Evolutionary conservation across 2,329 filamentous ascomycete species (phyloP), one percentile per base, ranked within the genome.

Genomic region (Aulographum hederae): DNA sequence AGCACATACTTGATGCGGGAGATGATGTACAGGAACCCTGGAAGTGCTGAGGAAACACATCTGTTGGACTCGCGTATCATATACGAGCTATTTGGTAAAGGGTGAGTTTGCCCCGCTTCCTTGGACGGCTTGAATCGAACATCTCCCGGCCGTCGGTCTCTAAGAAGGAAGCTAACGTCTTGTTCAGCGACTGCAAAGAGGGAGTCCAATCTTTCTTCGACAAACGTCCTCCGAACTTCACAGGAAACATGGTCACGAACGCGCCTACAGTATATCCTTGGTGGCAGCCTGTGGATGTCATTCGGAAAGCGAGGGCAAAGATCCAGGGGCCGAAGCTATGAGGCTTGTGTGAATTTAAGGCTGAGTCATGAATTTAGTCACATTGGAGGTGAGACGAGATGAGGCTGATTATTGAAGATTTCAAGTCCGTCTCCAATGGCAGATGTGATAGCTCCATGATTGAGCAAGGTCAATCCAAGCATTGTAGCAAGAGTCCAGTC

Each of bases 131-230:
- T n/a, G n/a, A n/a, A n/a, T n/a, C n/a, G n/a, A n/a, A n/a, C 15
- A 28, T 18, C 26, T 19, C 5, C 17, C 12, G n/a, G n/a, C 4
- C 11, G 12, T 26, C 17, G 16, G n/a, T n/a, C n/a, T n/a, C n/a
- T n/a, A n/a, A n/a, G n/a, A n/a, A n/a, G n/a, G n/a, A n/a, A n/a
- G 30, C 38, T 43, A 23, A 37, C 17, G 14, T 5, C 6, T 32
- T 18, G 16, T 11, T 18, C 26, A 67, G 63, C 39, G 77, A 81
- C 43, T 69, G 74, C 32, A 63, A 62, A 21, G 77, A 81, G 46
- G 76, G 75, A 3, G 67, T 79, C 5, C 46, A 60, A 33, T 71
- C 71, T n/a, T 81, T 81, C 48, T 50, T 78, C 46, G 58, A 79
- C 53, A 80, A 80, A 58, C 58, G 76, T 31, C 58, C 61, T 34